Conservation (phyloP, 2,329 filamentous ascomycete species). For the Podosphaera xanthii region DNA sequence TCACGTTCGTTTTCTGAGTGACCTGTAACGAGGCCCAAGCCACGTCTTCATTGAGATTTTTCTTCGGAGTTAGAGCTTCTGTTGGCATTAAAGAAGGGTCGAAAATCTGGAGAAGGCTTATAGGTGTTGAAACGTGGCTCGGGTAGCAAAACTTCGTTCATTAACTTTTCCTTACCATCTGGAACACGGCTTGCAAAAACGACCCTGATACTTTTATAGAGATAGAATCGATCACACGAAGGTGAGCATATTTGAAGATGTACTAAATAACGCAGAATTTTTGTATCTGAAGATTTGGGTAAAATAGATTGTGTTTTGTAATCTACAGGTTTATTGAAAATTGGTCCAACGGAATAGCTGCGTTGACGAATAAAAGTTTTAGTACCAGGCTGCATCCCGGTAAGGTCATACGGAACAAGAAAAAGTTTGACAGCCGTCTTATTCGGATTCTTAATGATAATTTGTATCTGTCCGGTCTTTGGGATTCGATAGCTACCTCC, state of each 20-base stretch:
- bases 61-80: slow-evolving; percentile 30
- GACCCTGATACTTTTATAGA: slow-evolving; percentile 80
- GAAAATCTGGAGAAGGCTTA: slow-evolving; percentile 26
- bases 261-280: slow-evolving; percentile 68
- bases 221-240: slow-evolving; percentile 58
- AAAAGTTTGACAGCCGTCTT: slow-evolving; percentile 96
- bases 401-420: slow-evolving; percentile 74
- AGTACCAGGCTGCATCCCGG: slow-evolving; percentile 77
- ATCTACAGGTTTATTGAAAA: slow-evolving; percentile 33
- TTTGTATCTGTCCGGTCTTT: slow-evolving; percentile 80
- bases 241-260: slow-evolving; percentile 87
- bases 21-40: slow-evolving; percentile 23
- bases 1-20: slow-evolving; percentile 3
- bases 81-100: slow-evolving; percentile 16
- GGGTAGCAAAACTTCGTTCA: slow-evolving; percentile 72
- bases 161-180: slow-evolving; percentile 78
- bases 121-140: slow-evolving; percentile 74
- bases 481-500: slow-evolving; percentile 88
- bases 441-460: slow-evolving; percentile 94
- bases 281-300: slow-evolving; percentile 31
- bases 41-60: slow-evolving; percentile 33
- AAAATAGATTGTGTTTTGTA: slow-evolving; percentile 6
- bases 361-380: slow-evolving; percentile 94
- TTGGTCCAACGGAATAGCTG: slow-evolving; percentile 70
- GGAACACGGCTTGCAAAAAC: slow-evolving; percentile 94